Evolutionary conservation across 2,329 filamentous ascomycete species (phyloP), one percentile per base, ranked within the genome.

Genomic region (Pseudopithomyces chartarum): DNA sequence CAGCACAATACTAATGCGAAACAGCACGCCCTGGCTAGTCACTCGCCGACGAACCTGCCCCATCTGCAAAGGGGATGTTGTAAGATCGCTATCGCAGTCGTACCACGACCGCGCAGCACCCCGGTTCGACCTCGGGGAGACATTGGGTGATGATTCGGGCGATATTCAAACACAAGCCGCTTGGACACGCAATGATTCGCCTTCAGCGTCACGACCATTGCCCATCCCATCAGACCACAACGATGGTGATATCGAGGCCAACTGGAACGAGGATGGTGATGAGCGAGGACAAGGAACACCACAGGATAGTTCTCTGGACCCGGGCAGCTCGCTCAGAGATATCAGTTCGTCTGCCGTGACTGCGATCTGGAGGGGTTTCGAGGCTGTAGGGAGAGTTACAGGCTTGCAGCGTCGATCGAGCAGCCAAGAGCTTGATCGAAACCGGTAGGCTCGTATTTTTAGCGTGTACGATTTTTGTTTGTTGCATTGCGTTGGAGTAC

Each of bases 11-110:
- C 68, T 59, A 20, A 56, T 15, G 12, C 43, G 47, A 12, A 34
- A 23, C 62, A 97, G 92, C 72, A 98, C 95, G 4, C 95, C 95
- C 1, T 99, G 95, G 95, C 82, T 99, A 51, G 97, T 94, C 0
- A 98, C 93, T 15, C 88, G 94, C 47, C 90, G 95, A 61, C 89
- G 95, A 61, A 99, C 95, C n/a, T 99, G 95, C 69, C 95, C 95
- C 0, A 98, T 99, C 58, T 99, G 95, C 80, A 99, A 99, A 80
- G 92, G 93, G 47, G 95, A 99, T 72, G 95, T 99, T 34, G 94
- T 99, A 15, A 77, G 82, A 13, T 73, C 72, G 5, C 51, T 76
- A 7, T 71, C 70, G 12, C 71, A 72, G 47, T 69, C 71, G n/a
- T 70, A 70, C 55, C 66, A 69, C 40, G 67, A 73, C 50, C 67